Percentiles rank a stretch among this genome's conserved stretches.
Conservation (phyloP, 2,329 filamentous ascomycete species). For the Stachybotrys elegans region DNA sequence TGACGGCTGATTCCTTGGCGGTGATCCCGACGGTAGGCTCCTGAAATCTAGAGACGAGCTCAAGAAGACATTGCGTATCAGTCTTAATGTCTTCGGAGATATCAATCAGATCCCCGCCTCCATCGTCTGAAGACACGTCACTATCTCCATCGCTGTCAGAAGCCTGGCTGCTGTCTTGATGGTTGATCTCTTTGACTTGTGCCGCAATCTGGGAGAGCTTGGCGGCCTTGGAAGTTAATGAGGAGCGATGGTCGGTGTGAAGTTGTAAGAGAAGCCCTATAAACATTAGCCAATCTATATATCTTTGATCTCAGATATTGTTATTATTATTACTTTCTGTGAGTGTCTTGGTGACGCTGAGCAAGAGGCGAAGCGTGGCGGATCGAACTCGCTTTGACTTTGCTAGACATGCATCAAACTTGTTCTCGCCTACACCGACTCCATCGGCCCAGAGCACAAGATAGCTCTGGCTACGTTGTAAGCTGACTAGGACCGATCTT, state of each 20-base stretch:
- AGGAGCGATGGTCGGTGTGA: too few species aligned
- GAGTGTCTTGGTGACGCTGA: neutral
- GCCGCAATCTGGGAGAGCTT: neutral
- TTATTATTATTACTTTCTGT: neutral
- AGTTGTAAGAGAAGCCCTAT: too few species aligned
- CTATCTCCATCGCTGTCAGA: neutral
- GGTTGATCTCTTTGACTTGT: neutral
- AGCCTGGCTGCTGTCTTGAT: neutral
- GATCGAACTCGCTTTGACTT: neutral
- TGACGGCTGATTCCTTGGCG: neutral
- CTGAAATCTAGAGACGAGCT: neutral
- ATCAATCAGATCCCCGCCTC: neutral
- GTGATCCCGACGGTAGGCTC: neutral
- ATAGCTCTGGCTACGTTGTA: slow-evolving; percentile 2
- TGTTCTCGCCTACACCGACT: neutral
- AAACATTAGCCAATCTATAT: too few species aligned
- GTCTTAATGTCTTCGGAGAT: neutral
- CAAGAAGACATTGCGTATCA: neutral
- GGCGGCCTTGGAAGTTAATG: neutral
- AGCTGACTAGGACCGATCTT: neutral
- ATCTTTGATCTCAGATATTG: neutral
- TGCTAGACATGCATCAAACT: neutral
- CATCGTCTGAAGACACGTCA: neutral
- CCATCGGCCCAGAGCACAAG: slow-evolving; percentile 1
- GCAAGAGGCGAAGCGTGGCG: neutral